Percentiles rank a stretch among this genome's conserved stretches.
These are phyloP conservation scores for Clavariopsis aquatica DNA, from an alignment of 495 filamentous ascomycete genomes.

Conservation along the genomic window DNA sequence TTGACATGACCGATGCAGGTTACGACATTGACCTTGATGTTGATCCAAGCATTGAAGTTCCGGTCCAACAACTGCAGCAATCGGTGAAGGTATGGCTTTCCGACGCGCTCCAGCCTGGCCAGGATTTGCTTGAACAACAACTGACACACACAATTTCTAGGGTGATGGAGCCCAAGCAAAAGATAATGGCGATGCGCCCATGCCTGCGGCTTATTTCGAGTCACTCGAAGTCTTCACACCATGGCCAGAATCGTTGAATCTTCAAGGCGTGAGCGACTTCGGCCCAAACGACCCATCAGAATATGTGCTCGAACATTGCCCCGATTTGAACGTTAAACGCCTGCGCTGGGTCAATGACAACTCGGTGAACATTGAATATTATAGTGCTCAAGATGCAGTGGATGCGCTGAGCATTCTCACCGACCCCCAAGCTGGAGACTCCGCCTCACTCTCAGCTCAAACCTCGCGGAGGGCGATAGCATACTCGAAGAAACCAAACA, in stretches of 20 bases:
- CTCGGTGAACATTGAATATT: slow-evolving; percentile 83
- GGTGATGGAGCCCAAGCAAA: background rate
- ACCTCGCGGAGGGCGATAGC: slow-evolving; percentile 43
- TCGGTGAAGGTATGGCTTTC: background rate
- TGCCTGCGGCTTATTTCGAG: slow-evolving; percentile 28
- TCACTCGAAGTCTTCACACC: slow-evolving; percentile 6
- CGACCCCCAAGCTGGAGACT: slow-evolving; percentile 47
- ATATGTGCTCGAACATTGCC: slow-evolving; percentile 68
- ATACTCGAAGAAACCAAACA: slow-evolving; percentile 58
- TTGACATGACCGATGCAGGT: slow-evolving; percentile 22
- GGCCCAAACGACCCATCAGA: slow-evolving; percentile 72
- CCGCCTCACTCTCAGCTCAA: slow-evolving; percentile 34
- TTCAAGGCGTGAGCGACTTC: slow-evolving; percentile 80
- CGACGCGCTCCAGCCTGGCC: background rate
- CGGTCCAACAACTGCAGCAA: background rate
- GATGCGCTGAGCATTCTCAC: slow-evolving; percentile 70
- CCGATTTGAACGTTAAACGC: slow-evolving; percentile 53
- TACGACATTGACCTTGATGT: slow-evolving; percentile 26
- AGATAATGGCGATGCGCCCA: background rate
- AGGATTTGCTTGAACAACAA: background rate
- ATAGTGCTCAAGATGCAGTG: slow-evolving; percentile 64
- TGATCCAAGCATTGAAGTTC: slow-evolving; percentile 10
- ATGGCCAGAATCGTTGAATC: slow-evolving; percentile 68
- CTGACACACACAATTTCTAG: background rate
- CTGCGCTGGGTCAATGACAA: slow-evolving; percentile 96